Conservation (phyloP, 345 rosid genomes). For the Linum usitatissimum region DNA sequence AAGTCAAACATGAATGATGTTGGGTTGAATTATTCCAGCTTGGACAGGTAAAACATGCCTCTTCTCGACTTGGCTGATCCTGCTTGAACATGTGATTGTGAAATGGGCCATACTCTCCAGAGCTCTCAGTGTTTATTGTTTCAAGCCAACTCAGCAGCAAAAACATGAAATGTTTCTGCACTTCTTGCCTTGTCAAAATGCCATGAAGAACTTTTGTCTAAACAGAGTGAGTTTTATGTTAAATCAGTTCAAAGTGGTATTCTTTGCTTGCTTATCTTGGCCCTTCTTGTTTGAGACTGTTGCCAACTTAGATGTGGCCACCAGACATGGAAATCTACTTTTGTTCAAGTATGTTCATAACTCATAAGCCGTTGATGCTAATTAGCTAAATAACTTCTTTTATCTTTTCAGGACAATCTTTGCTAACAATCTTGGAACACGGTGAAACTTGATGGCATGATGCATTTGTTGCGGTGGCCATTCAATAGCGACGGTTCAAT, state of each 20-base stretch:
- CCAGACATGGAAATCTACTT: too few species aligned
- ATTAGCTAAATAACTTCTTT: conserved; percentile 3
- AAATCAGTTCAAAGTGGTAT: not conserved
- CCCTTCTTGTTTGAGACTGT: not conserved
- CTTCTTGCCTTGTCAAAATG: conserved; percentile 93
- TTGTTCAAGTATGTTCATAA: not conserved
- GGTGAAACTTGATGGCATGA: conserved; percentile 93
- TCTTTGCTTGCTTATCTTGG: not conserved
- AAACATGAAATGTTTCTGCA: conserved; percentile 79
- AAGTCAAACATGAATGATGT: too few species aligned
- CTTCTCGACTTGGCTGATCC: too few species aligned
- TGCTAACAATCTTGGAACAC: conserved; percentile 74
- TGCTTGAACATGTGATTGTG: too few species aligned
- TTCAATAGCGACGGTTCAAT: too few species aligned
- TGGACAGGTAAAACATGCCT: too few species aligned
- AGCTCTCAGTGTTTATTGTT: conserved; percentile 47
- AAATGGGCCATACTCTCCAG: too few species aligned
- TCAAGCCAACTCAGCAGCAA: conserved; percentile 77
- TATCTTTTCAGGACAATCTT: conserved; percentile 49
- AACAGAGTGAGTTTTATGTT: conserved; percentile 46
- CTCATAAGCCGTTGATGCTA: not conserved
- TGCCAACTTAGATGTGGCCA: not conserved
- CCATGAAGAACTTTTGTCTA: conserved; percentile 83
- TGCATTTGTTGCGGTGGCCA: too few species aligned
- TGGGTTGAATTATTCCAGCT: too few species aligned